Conservation (phyloP, 495 filamentous ascomycete species). For the Annulohypoxylon bovei region DNA sequence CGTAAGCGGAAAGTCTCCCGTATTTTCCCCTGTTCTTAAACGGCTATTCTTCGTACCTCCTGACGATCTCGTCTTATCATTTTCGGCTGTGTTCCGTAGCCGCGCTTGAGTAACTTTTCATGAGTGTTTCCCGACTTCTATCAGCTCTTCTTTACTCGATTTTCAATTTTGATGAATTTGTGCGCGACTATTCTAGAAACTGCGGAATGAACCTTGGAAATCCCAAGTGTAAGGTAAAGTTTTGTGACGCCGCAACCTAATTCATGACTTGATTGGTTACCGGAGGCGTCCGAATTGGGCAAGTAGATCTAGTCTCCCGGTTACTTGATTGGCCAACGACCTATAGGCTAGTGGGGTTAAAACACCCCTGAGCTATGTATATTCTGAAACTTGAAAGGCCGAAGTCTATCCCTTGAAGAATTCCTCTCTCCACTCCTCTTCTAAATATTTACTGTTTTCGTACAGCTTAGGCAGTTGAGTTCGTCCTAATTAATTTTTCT, state of each 20-base stretch:
- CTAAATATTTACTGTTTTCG: constrained; percentile 1
- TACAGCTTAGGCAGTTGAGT: constrained; percentile 24
- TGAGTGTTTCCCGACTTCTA: not conserved
- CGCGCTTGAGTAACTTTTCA: not conserved
- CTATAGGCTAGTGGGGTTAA: constrained; percentile 4
- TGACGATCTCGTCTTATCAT: constrained; percentile 30
- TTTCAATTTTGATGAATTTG: not conserved
- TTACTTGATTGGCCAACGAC: constrained; percentile 20
- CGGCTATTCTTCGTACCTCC: constrained; percentile 12
- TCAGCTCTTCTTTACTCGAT: not conserved
- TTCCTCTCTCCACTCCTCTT: constrained; percentile 2
- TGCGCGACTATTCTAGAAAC: constrained; percentile 2
- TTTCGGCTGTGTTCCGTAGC: not conserved
- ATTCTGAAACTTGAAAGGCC: constrained; percentile 36
- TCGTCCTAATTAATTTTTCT: constrained; percentile 20
- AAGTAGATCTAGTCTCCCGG: constrained; percentile 13
- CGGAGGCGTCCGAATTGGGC: constrained; percentile 26
- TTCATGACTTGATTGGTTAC: constrained; percentile 20
- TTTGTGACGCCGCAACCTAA: constrained; percentile 1
- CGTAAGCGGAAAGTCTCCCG: constrained; percentile 26
- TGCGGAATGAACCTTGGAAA: constrained; percentile 1
- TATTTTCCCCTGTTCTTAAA: constrained; percentile 16
- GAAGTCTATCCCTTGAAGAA: constrained; percentile 15
- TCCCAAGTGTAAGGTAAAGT: constrained; percentile 18
- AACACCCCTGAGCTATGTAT: constrained; percentile 11